These are phyloP conservation scores for Ampelocalamus luodianensis DNA, from an alignment of 176 grass and related monocot species.

Conservation along the genomic window DNA sequence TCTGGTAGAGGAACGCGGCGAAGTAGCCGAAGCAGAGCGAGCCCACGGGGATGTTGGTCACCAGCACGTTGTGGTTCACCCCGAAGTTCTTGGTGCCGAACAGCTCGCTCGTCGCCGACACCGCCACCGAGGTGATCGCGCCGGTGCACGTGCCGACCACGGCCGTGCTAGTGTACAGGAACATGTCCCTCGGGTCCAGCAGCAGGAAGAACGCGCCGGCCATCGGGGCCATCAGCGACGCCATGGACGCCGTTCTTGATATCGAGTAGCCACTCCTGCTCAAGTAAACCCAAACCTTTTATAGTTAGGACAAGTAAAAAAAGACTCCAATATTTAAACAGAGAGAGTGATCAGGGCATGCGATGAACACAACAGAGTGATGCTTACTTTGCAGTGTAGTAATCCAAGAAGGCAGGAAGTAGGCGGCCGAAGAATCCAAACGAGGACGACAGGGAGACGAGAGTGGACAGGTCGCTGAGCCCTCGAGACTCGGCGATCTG, in stretches of 20 bases:
- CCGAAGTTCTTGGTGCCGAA: slow-evolving; percentile 89
- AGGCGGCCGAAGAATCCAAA: slow-evolving; percentile 99
- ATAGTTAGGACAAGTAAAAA: background rate
- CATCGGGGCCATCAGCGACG: slow-evolving; percentile 77
- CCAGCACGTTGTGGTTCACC: slow-evolving; percentile 96
- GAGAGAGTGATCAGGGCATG: background rate
- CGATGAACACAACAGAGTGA: background rate
- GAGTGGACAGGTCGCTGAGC: slow-evolving; percentile 59
- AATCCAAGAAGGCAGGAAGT: slow-evolving; percentile 86
- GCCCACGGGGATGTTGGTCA: slow-evolving; percentile 81
- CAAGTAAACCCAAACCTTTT: background rate
- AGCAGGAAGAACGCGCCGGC: slow-evolving; percentile 80
- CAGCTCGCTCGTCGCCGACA: slow-evolving; percentile 82
- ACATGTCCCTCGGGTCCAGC: slow-evolving; percentile 48
- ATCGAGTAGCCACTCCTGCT: slow-evolving; percentile 65
- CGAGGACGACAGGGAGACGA: slow-evolving; percentile 87
- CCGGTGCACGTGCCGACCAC: slow-evolving; percentile 90
- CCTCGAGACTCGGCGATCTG: slow-evolving; percentile 90
- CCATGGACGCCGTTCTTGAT: slow-evolving; percentile 83
- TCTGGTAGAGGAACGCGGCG: slow-evolving; percentile 77
- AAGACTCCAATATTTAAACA: background rate
- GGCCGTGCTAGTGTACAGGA: slow-evolving; percentile 73
- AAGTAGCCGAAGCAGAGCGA: slow-evolving; percentile 96
- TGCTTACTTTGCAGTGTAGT: slow-evolving; percentile 82
- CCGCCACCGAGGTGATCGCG: slow-evolving; percentile 83